Evolutionary conservation across 345 rosid species (phyloP).

Genomic region (Capsella bursapastoris): DNA sequence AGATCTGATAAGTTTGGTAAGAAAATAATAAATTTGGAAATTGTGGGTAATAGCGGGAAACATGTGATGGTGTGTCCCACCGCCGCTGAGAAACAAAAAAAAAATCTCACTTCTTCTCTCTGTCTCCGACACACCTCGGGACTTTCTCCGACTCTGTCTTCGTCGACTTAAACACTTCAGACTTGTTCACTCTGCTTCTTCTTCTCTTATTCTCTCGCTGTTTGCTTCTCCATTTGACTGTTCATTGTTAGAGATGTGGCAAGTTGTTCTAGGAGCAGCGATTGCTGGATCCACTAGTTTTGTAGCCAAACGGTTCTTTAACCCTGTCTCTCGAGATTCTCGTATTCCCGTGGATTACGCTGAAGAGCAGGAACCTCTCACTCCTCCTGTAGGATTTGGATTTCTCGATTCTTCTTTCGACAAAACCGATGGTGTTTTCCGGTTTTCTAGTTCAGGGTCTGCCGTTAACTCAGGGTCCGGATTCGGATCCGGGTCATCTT

Average conservation of each 20-base stretch:
- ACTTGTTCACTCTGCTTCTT: constrained; percentile 28
- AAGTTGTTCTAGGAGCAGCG: constrained; percentile 69
- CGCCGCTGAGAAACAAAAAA: constrained; percentile 34
- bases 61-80: constrained; percentile 50
- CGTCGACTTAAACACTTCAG: constrained; percentile 29
- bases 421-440: constrained; percentile 57
- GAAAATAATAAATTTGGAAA: constrained; percentile 40
- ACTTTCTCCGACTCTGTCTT: constrained; percentile 33
- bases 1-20: constrained; percentile 27
- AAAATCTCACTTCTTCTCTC: constrained; percentile 13
- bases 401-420: constrained; percentile 44
- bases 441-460: constrained; percentile 73
- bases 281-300: constrained; percentile 76
- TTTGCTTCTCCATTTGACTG: constrained; percentile 19
- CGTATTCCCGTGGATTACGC: constrained; percentile 1
- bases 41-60: constrained; percentile 59
- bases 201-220: constrained; percentile 20
- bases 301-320: constrained; percentile 61
- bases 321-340: constrained; percentile 37
- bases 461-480: constrained; percentile 34
- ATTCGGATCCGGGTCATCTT: constrained; percentile 30
- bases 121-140: constrained; percentile 17
- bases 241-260: constrained; percentile 62
- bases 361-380: constrained; percentile 17
- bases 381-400: constrained; percentile 32